phyloP scores from a whole-genome alignment of 768 basidiomycete genomes.

The Panellus pusillus region DNA sequence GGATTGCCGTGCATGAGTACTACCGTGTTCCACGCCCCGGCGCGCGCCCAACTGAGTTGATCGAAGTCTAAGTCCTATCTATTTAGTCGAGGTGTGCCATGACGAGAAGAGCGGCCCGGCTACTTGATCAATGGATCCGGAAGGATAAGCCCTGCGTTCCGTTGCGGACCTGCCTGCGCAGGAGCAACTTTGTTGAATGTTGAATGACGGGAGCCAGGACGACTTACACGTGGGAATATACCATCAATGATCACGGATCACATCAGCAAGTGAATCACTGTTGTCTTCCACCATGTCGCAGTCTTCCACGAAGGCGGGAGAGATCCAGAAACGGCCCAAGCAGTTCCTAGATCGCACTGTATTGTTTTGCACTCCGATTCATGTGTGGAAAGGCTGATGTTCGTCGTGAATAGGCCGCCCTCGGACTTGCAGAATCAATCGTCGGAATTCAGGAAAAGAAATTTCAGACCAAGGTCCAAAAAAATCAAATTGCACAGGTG shows the following conservation, averaged over 20 bases:
- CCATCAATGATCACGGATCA: no score
- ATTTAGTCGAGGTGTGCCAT: no score
- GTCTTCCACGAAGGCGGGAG: constrained; percentile 8
- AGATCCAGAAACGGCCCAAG: constrained; percentile 32
- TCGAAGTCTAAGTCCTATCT: no score
- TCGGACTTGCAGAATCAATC: constrained; percentile 49
- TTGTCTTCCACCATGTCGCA: no score
- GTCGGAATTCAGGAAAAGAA: constrained; percentile 47
- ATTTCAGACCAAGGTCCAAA: constrained; percentile 37
- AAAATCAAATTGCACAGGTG: constrained; percentile 42
- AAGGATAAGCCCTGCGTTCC: no score
- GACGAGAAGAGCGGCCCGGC: background rate
- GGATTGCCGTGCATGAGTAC: constrained; percentile 8
- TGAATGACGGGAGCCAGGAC: no score
- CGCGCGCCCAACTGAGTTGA: constrained; percentile 7
- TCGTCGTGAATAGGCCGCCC: constrained; percentile 39
- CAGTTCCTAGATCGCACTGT: constrained; percentile 39
- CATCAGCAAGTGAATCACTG: no score
- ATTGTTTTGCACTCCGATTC: background rate
- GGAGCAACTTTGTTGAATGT: no score
- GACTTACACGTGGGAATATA: no score
- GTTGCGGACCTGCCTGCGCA: no score
- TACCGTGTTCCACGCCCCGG: background rate
- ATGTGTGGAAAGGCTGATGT: background rate
- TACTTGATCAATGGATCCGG: no score